Evolutionary conservation across 192 early-diverging fungal species (phyloP), one percentile per base, ranked within the genome.

Genomic region (Umbelopsis sp.): DNA sequence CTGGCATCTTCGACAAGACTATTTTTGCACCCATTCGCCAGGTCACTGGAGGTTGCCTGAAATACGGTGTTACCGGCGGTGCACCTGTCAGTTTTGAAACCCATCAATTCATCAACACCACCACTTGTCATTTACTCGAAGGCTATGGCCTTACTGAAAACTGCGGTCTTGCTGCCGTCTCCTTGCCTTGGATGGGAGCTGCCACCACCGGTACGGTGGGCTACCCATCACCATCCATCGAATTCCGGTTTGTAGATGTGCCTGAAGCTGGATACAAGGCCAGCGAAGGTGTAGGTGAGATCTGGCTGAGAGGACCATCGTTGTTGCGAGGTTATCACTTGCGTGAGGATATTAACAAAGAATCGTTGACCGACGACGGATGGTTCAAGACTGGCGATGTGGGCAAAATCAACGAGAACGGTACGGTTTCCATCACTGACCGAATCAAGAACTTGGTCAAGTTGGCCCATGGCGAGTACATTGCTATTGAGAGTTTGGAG

Each of bases 401-500:
- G 25, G 81, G 76, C 13, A 51, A 53, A 8, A 44, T 81, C 66
- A 76, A 82, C 30, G 48, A 64, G 4, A 78, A 85, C 53, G 85
- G 85, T 1, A 75, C 84, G 10, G 68, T 95, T 27, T 73, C 81
- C 33, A 92, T 95, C 75, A 93, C 90, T 66, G 94, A 94, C 73
- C 82, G 93, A 47, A 84, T 88, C 72, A 94, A 94, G 84, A 93
- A 93, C 72, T 64, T 94, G 25, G 87, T 94, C 75, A 94, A 93
- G 75, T 71, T 91, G 58, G 69, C 85, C 3, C 84, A 92, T 75
- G 93, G 91, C 45, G 93, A 93, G 66, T 89, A 89, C 64, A 87
- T 94, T 74, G 85, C 85, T 13, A 51, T 86, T 2, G 84, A 86
- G 15, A 81, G 74, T 18, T 67, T 82, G 44, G 84, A 85, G 53